Base-by-base conservation (phyloP, 2,329 filamentous ascomycete genomes). In the Colletotrichum sp. region DNA sequence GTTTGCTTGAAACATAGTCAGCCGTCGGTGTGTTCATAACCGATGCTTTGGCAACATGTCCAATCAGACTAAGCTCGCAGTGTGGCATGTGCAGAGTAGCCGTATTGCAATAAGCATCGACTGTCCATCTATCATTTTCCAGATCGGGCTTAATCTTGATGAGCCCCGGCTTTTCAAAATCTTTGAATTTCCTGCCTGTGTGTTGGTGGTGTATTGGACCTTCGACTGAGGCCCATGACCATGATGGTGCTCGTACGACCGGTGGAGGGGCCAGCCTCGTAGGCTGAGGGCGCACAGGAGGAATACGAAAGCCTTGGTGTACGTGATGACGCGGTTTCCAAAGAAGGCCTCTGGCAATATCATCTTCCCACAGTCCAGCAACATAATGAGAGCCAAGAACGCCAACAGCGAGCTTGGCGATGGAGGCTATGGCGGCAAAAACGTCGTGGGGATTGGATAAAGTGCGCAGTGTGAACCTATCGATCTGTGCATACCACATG, bases 191-290 rank as follows among this genome's bases (percentile, higher is more conserved):
- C 13, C 68, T 69, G 8, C 21, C 4, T 10, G 36, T 43, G 36
- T 43, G 4, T 43, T 43, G 36, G 4, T 66, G 56, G 4, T 10
- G 12, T 16, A 64, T 5, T 1, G 66, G 66, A 7, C 71, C 71
- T 55, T 73, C 65, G 8, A 73, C 43, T 13, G 66, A 73, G 5
- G 71, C 71, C 71, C 71, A 73, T 5, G 71, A 73, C 71, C 71
- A 73, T 3, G 66, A 70, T 2, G 71, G 71, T 14, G 71, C 71
- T 43, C 71, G 48, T 8, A 64, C 26, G 13, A 73, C 71, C 13
- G 71, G 71, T 21, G 32, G 14, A 4, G 66, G 66, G 2, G 71
- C 71, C 12, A 73, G 58, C 6, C 10, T 13, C 2, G 71, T 73
- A 7, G 71, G 58, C 5, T 34, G 48, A 36, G 71, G 66, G 9